Conservation (phyloP, 176 grass and related monocot genomes). For the Ensete glaucum region DNA sequence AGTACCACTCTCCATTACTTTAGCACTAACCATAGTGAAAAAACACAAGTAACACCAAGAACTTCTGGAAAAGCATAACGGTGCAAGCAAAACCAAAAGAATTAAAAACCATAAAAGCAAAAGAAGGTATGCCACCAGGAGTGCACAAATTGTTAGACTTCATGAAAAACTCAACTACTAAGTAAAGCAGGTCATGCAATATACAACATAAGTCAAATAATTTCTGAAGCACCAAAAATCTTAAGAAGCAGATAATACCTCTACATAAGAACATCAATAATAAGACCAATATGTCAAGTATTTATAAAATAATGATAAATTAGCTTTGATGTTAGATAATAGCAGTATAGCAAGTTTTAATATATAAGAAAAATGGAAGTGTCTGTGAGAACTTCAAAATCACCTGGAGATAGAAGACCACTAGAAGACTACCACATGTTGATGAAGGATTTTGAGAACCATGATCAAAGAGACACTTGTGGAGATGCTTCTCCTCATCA, state of each 20-base stretch:
- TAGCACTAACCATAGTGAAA: neutral
- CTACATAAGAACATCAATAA: no score
- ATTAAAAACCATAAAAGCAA: neutral
- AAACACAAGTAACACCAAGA: neutral
- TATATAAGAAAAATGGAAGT: conserved; percentile 2
- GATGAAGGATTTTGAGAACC: conserved; percentile 47
- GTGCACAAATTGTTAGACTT: no score
- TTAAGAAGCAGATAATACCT: no score
- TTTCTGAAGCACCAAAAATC: no score
- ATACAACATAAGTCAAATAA: no score
- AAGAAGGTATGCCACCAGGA: no score
- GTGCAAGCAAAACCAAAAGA: neutral
- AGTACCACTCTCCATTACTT: neutral
- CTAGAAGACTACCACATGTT: conserved; percentile 68
- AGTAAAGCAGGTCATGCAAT: no score
- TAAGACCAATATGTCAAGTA: no score
- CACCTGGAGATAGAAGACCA: conserved; percentile 94
- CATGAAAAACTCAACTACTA: no score
- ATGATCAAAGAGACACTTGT: conserved; percentile 67
- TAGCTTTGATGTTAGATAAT: conserved; percentile 4
- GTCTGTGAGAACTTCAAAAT: neutral
- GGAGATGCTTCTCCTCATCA: conserved; percentile 74
- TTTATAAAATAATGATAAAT: neutral
- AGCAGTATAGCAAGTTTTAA: neutral
- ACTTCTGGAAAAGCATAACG: neutral